These are phyloP conservation scores for Zymoseptoria passerinii DNA, from an alignment of 2,329 filamentous ascomycete species.

Conservation along the genomic window DNA sequence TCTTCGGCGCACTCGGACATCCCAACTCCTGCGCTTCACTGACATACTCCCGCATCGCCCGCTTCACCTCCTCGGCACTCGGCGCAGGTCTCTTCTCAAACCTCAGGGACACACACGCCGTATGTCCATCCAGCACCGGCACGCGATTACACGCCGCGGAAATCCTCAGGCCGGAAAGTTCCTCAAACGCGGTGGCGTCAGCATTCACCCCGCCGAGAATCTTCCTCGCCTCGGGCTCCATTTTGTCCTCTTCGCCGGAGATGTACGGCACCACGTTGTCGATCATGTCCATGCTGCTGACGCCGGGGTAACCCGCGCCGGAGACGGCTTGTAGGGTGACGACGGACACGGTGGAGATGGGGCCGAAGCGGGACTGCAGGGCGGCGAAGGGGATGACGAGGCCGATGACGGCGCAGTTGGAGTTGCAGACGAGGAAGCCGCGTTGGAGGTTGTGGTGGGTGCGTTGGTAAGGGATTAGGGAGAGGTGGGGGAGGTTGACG, in stretches of 20 bases:
- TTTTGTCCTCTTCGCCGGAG: slow-evolving; percentile 87
- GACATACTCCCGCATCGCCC: slow-evolving; percentile 70
- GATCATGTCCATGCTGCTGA: slow-evolving; percentile 88
- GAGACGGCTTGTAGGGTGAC: slow-evolving; percentile 94
- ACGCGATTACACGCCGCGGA: slow-evolving; percentile 89
- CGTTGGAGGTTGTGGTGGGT: slow-evolving; percentile 62
- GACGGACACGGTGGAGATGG: slow-evolving; percentile 66
- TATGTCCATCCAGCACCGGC: slow-evolving; percentile 90
- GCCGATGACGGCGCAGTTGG: slow-evolving; percentile 94
- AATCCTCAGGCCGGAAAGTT: slow-evolving; percentile 66
- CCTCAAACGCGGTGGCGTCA: slow-evolving; percentile 64
- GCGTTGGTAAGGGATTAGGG: slow-evolving; percentile 82
- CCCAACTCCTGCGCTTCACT: slow-evolving; percentile 75
- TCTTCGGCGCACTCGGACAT: slow-evolving; percentile 75
- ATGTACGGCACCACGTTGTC: slow-evolving; percentile 97
- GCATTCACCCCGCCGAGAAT: slow-evolving; percentile 72
- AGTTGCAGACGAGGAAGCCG: slow-evolving; percentile 95
- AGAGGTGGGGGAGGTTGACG: slow-evolving; percentile 81
- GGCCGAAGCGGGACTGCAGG: slow-evolving; percentile 76
- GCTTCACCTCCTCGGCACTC: slow-evolving; percentile 64
- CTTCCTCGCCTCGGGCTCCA: slow-evolving; percentile 90
- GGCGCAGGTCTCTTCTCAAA: slow-evolving; percentile 72
- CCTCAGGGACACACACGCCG: slow-evolving; percentile 79
- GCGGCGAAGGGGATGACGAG: slow-evolving; percentile 92
- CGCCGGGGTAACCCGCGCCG: slow-evolving; percentile 82